Base-by-base conservation (phyloP, 1,284 basidiomycete genomes). In the Rhodotorula sp. region DNA sequence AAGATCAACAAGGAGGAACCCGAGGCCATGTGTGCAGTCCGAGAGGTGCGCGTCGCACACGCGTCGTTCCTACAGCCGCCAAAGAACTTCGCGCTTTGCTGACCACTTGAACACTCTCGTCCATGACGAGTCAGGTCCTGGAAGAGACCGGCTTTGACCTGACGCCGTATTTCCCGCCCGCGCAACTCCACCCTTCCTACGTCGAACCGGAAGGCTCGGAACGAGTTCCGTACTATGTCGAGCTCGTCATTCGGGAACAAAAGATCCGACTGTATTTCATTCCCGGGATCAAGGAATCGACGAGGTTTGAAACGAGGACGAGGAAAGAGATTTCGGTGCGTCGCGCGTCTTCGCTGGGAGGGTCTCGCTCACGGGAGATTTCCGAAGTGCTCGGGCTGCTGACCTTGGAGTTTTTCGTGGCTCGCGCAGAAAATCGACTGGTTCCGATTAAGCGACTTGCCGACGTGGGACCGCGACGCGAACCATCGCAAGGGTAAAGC, bases 321-420 rank as follows among this genome's bases (percentile, higher is more conserved):
- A 86, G 95, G 72, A 98, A 98, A 82, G 97, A 99, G 84, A 99
- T 99, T 78, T 97, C 94, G 79, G 95, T 97, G 84, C 80, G 92
- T 61, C 7, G 16, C 5, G 26, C 28, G 23, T 34, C 38, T 3
- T 8, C 8, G 16, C 28, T n/a, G 34, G 34, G 34, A 34, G 34
- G 34, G 34, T 34, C 34, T 34, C 34, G 34, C 34, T 34, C 34
- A 34, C 34, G 34, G 34, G 34, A 34, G 34, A 34, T 4, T 28
- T 34, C 8, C 34, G 34, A 34, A 34, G 3, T 1, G 1, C 47
- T 2, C 21, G 4, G 7, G 28, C 19, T 34, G 23, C 48, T 61
- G 12, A 34, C 8, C 19, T 43, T 43, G 5, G 16, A 6, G 55
- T 31, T 7, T 3, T 19, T 47, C 21, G n/a, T n/a, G 19, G 1